Evolutionary conservation across 192 early-diverging fungal genomes (phyloP), one percentile per base, ranked within the genome.

Genomic region (Backusella psychrophila): DNA sequence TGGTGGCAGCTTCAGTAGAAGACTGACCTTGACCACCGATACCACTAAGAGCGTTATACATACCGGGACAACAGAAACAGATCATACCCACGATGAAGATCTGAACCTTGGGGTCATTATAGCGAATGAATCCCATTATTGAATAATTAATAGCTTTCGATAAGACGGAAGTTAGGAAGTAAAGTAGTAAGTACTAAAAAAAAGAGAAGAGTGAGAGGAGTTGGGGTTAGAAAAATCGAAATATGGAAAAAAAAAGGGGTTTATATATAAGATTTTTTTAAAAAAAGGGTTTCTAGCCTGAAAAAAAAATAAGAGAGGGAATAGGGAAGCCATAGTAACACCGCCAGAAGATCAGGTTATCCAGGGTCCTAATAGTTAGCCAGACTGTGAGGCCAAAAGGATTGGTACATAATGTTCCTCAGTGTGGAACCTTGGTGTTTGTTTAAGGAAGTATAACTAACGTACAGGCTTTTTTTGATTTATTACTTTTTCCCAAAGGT

Each of bases 61-160:
- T 94, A 71, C 93, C 93, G 19, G 93, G 93, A 72, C 93, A 92
- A 59, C 89, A 87, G 85, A 94, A 94, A 76, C 91, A 92, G 49
- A 94, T 87, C 65, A 94, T 86, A 63, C 91, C 89, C 56, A 92
- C 84, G 56, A 89, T 77, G 75, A 90, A 77, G 72, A 89, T 86
- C 80, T 93, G 91, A 69, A 87, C 82, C 81, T 85, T 76, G 36
- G 90, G 80, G 76, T 82, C 87, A 76, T 82, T 85, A 80, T 88
- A 90, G 76, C 80, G 77, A 19, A 80, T 69, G 74, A 76, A 63
- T 63, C 74, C 41, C 78, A 80, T 80, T 23, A 26, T 79, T 63
- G 66, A 67, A n/a, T 38, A 69, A 39, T 69, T 41, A 23, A 69
- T 35, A 33, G 34, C 56, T 63, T 63, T 63, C 56, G 56, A 63